Conservation (phyloP, 768 basidiomycete species). For the Rhodotorula babjevae region DNA sequence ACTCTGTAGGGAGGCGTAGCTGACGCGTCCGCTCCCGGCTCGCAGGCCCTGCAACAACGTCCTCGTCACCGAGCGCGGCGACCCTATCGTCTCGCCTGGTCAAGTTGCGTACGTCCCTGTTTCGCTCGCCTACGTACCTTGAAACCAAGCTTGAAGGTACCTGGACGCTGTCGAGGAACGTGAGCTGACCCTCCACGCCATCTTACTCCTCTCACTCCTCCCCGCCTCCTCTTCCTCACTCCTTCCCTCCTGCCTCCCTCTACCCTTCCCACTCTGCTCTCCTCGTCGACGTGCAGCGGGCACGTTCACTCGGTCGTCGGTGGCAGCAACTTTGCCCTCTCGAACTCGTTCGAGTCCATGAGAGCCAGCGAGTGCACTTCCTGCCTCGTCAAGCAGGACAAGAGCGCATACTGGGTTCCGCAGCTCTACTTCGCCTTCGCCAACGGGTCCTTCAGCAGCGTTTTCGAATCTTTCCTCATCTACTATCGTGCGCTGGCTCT, state of each 20-base stretch:
- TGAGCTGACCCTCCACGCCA: no score
- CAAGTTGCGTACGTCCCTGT: constrained; percentile 23
- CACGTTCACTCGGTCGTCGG: constrained; percentile 47
- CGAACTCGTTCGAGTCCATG: constrained; percentile 31
- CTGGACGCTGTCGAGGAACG: no score
- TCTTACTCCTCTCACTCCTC: no score
- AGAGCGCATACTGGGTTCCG: constrained; percentile 21
- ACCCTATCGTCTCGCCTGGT: constrained; percentile 46
- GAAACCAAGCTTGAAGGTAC: no score
- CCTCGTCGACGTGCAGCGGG: not conserved
- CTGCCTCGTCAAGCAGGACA: constrained; percentile 24
- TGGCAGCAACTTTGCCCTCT: constrained; percentile 43
- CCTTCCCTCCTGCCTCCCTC: no score
- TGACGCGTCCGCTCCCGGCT: no score
- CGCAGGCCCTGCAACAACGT: constrained; percentile 20
- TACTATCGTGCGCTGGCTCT: no score
- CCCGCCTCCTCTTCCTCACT: no score
- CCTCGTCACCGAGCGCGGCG: constrained; percentile 42
- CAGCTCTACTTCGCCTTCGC: constrained; percentile 39
- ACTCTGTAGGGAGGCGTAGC: no score
- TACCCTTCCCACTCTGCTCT: no score
- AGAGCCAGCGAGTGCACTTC: constrained; percentile 41
- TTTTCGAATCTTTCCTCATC: constrained; percentile 42
- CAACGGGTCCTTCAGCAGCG: constrained; percentile 44
- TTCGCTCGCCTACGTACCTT: no score